phyloP scores from a whole-genome alignment of 2,329 filamentous ascomycete genomes.

The Phialophora chinensis region DNA sequence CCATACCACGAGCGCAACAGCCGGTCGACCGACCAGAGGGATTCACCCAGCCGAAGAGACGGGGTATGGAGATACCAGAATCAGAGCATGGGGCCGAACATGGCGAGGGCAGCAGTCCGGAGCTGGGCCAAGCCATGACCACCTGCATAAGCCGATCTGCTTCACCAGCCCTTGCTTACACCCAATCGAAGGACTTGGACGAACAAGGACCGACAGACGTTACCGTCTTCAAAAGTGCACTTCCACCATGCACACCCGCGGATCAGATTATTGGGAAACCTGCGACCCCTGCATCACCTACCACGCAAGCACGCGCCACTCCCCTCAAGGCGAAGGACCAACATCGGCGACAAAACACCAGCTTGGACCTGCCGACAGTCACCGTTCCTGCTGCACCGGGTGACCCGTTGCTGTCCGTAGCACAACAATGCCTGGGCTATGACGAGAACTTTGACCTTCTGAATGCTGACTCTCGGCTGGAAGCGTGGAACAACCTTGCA shows the following conservation, averaged over 20 bases:
- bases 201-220: background rate
- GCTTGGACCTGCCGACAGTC: background rate
- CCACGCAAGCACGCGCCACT: background rate
- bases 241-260: constrained; percentile 31
- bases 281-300: constrained; percentile 25
- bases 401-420: constrained; percentile 9
- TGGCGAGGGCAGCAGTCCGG: constrained; percentile 5
- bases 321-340: background rate
- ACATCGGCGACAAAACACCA: background rate
- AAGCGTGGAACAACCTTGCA: constrained; percentile 16
- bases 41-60: background rate
- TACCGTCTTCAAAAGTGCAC: background rate
- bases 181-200: background rate
- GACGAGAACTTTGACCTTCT: constrained; percentile 9
- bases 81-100: constrained; percentile 12
- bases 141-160: constrained; percentile 18
- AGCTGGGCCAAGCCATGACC: constrained; percentile 8
- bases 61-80: constrained; percentile 21
- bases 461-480: constrained; percentile 10
- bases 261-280: constrained; percentile 27
- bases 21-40: background rate
- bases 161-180: constrained; percentile 10
- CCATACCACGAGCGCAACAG: constrained; percentile 1
- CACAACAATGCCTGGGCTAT: constrained; percentile 7
- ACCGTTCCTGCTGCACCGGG: background rate